Evolutionary conservation across 2,329 filamentous ascomycete species (phyloP).

Genomic region (Penicillium rolfsii): DNA sequence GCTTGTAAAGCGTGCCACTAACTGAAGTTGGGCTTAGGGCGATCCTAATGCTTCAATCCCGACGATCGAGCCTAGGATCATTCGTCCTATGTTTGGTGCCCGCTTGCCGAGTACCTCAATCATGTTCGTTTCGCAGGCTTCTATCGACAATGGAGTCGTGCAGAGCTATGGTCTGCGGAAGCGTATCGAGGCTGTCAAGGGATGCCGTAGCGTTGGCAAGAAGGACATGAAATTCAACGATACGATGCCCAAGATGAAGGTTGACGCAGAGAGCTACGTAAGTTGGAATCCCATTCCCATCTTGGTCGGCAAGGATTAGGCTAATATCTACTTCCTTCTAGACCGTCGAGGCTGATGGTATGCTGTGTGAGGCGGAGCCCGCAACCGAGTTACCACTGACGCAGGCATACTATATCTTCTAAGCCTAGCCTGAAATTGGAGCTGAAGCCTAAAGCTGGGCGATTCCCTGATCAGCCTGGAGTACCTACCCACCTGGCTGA

Average conservation of each 20-base stretch:
- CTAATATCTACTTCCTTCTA: constrained; percentile 29
- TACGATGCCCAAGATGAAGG: constrained; percentile 79
- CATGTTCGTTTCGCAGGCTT: constrained; percentile 78
- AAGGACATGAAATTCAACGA: constrained; percentile 90
- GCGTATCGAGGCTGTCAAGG: constrained; percentile 76
- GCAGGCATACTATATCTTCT: constrained; percentile 79
- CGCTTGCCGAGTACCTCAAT: constrained; percentile 73
- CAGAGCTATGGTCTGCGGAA: constrained; percentile 76
- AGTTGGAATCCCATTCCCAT: constrained; percentile 33
- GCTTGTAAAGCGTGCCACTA: neutral
- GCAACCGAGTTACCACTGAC: constrained; percentile 72
- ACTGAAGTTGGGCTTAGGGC: constrained; percentile 54
- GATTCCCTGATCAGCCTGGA: neutral
- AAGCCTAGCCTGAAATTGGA: constrained; percentile 6
- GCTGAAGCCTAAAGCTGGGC: neutral
- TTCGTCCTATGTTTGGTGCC: constrained; percentile 82
- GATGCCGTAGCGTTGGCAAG: constrained; percentile 76
- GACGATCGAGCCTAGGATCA: constrained; percentile 80
- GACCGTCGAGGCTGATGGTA: constrained; percentile 80
- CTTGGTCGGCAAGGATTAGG: neutral
- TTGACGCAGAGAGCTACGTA: constrained; percentile 86
- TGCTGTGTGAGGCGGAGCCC: constrained; percentile 73
- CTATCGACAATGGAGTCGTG: constrained; percentile 68
- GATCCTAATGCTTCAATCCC: constrained; percentile 84
- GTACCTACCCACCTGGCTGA: neutral